Evolutionary conservation across 2,329 filamentous ascomycete genomes (phyloP).

Genomic region (Beauveria varroae): DNA sequence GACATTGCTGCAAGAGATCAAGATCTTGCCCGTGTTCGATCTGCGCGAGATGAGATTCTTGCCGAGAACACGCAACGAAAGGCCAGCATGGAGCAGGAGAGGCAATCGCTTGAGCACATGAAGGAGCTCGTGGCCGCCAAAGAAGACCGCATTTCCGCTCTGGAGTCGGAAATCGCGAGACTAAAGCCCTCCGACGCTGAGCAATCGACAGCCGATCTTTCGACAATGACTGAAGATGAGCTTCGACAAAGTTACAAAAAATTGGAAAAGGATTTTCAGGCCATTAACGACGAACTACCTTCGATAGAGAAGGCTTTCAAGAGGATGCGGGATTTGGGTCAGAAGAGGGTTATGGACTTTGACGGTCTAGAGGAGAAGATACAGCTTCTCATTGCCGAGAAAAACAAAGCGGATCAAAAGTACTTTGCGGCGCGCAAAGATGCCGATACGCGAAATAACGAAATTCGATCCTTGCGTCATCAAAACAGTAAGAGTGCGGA

Average conservation of each 20-base stretch:
- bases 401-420: slow-evolving; percentile 94
- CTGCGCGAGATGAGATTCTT: slow-evolving; percentile 74
- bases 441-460: slow-evolving; percentile 75
- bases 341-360: slow-evolving; percentile 79
- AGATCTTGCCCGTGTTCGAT: slow-evolving; percentile 78
- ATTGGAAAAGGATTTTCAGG: slow-evolving; percentile 70
- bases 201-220: slow-evolving; percentile 37
- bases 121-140: slow-evolving; percentile 74
- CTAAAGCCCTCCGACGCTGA: slow-evolving; percentile 45
- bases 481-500: slow-evolving; percentile 89
- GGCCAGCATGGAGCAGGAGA: slow-evolving; percentile 69
- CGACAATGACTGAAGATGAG: slow-evolving; percentile 59
- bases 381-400: slow-evolving; percentile 69
- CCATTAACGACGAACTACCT: slow-evolving; percentile 80
- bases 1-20: slow-evolving; percentile 74
- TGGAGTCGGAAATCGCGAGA: slow-evolving; percentile 78
- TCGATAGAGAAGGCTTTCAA: slow-evolving; percentile 89
- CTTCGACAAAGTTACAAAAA: slow-evolving; percentile 66
- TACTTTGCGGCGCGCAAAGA: slow-evolving; percentile 95
- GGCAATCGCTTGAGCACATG: slow-evolving; percentile 60
- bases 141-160: slow-evolving; percentile 68
- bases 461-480: slow-evolving; percentile 69
- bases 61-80: slow-evolving; percentile 78
- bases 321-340: slow-evolving; percentile 75
- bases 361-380: slow-evolving; percentile 70